Evolutionary conservation across 768 basidiomycete species (phyloP).

Genomic region (Lyophyllum atratum): DNA sequence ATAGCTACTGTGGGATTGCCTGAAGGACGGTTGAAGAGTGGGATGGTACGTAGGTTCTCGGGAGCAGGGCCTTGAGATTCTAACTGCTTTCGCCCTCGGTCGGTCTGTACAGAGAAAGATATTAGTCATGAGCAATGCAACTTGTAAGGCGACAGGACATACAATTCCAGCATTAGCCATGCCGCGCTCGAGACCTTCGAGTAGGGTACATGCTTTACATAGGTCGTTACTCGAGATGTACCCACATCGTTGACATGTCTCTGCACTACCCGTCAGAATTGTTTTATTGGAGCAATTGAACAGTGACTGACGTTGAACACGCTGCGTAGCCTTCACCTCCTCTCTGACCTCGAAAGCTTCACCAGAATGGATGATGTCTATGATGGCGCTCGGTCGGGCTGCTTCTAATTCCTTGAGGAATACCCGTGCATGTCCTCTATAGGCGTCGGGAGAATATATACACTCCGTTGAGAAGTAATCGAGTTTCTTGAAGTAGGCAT

Average conservation of each 20-base stretch:
- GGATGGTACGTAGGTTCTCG: slow-evolving; percentile 76
- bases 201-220: slow-evolving; percentile 91
- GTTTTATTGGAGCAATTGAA: not conserved
- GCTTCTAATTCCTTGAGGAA: slow-evolving; percentile 97
- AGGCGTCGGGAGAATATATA: slow-evolving; percentile 98
- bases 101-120: slow-evolving; percentile 46
- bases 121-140: not conserved
- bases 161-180: slow-evolving; percentile 66
- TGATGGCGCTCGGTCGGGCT: slow-evolving; percentile 90
- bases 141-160: slow-evolving; percentile 27
- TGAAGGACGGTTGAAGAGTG: slow-evolving; percentile 58
- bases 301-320: slow-evolving; percentile 71
- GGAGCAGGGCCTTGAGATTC: slow-evolving; percentile 60
- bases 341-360: slow-evolving; percentile 88
- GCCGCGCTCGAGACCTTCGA: slow-evolving; percentile 90
- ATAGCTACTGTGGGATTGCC: slow-evolving; percentile 42
- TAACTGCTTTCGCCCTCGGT: slow-evolving; percentile 65
- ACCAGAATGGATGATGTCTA: slow-evolving; percentile 97
- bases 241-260: slow-evolving; percentile 89
- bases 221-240: slow-evolving; percentile 97
- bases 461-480: slow-evolving; percentile 99
- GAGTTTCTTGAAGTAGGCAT: slow-evolving; percentile 98
- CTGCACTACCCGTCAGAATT: slow-evolving; percentile 39
- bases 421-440: slow-evolving; percentile 91
- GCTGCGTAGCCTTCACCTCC: slow-evolving; percentile 82